Evolutionary conservation across 345 rosid genomes (phyloP), one percentile per base, ranked within the genome.

Genomic region (Sisymbrium altissimum): DNA sequence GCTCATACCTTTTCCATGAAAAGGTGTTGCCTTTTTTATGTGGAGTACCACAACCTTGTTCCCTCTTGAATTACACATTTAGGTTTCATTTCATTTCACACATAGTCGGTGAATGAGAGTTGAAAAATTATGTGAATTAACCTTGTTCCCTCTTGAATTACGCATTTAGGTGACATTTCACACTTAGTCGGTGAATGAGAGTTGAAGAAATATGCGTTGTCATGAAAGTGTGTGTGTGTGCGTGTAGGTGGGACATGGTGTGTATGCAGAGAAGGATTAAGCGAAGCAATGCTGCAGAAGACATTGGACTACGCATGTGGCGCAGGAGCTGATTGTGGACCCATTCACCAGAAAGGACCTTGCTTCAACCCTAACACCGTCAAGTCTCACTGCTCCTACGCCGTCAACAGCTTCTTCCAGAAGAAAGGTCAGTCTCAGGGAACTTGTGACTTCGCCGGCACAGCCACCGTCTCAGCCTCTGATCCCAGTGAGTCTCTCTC

Each of bases 251-350:
- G 87, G 49, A 58, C 84, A 45, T 91, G 97, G 97, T 94, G 98
- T 76, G 88, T 88, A 17, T 94, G 98, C 90, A 94, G 82, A 71
- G 88, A 83, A 1, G 86, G 83, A 9, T 7, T 75, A 81, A 32
- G 75, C 44, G 90, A 88, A 13, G 8, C 85, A 36, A 79, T 14
- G 33, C 80, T 92, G 44, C 99, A 95, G 73, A 90, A 88, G 80
- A 78, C 97, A 19, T 40, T 95, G 73, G 99, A 95, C 84, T 95
- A 88, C 73, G 97, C 99, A 1, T 95, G 99, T 79, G 97, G 99
- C 39, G 91, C 93, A 48, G 99, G 99, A 13, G 97, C 97, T 23
- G 99, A 95, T 70, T 95, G 99, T 76, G 58, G n/a, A 74, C 96
- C 96, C 14, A 68, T 79, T 77, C 89, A 87, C 72, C 60, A 80